These are phyloP conservation scores for Chrysoporthe austroafricana DNA, from an alignment of 2,329 filamentous ascomycete genomes.

Conservation along the genomic window DNA sequence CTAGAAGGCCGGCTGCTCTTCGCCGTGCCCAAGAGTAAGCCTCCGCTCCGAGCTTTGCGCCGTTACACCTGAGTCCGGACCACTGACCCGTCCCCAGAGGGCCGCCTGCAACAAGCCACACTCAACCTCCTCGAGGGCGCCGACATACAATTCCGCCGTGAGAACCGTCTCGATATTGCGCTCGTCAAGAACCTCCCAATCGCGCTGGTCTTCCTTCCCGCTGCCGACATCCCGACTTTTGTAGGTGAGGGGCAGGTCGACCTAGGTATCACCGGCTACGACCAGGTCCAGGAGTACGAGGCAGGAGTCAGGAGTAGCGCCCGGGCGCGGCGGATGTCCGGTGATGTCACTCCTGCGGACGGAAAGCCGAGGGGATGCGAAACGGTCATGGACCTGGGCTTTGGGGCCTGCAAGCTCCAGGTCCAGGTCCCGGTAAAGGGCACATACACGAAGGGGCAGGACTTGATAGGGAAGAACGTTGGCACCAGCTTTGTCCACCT, in stretches of 20 bases:
- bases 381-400: conserved; percentile 87
- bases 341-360: conserved; percentile 48
- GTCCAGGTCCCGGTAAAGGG: conserved; percentile 96
- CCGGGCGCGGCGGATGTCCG: conserved; percentile 52
- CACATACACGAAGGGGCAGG: conserved; percentile 66
- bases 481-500: conserved; percentile 94
- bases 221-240: conserved; percentile 96
- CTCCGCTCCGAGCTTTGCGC: conserved; percentile 15
- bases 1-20: conserved; percentile 92
- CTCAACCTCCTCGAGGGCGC: conserved; percentile 91
- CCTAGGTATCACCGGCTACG: conserved; percentile 90
- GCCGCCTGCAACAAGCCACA: conserved; percentile 83
- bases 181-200: conserved; percentile 96
- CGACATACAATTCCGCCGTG: conserved; percentile 95
- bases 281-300: conserved; percentile 92
- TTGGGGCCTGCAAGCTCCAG: conserved; percentile 89
- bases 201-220: conserved; percentile 94
- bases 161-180: conserved; percentile 94
- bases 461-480: conserved; percentile 89
- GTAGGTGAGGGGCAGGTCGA: conserved; percentile 94
- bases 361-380: conserved; percentile 67
- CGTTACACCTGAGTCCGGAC: conserved; percentile 13
- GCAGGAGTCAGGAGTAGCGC: conserved; percentile 58
- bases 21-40: conserved; percentile 96
- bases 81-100: conserved; percentile 64